A percentile compares a stretch with the other conserved stretches of the same genome.
Evolutionary conservation across 371 early-diverging fungal genomes (phyloP).

Genomic region (Rhizomucor miehei): DNA sequence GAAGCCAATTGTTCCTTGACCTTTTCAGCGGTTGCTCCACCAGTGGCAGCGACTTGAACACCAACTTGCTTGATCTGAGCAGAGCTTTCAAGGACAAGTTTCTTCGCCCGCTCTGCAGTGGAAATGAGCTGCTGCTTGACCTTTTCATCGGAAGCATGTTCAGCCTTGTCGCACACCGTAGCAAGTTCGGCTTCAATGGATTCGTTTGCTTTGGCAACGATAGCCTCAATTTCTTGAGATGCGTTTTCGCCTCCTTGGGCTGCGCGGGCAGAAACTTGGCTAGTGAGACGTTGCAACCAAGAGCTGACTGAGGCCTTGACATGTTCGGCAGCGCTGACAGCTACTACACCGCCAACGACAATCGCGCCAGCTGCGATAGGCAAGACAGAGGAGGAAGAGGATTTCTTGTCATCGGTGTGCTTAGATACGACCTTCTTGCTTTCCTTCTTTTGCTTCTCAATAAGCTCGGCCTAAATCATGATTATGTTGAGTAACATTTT

Average conservation of each 20-base stretch:
- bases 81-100: slow-evolving; percentile 1
- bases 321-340: slow-evolving; percentile 10
- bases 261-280: slow-evolving; percentile 1
- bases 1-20: neutral
- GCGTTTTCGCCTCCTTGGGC: slow-evolving; percentile 5
- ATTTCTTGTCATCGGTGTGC: no score
- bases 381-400: no score
- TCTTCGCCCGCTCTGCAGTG: neutral
- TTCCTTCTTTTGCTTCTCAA: no score
- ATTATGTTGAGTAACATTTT: no score
- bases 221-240: slow-evolving; percentile 26
- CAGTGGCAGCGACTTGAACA: slow-evolving; percentile 1
- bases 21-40: neutral
- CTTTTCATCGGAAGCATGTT: neutral
- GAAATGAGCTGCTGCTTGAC: neutral
- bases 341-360: slow-evolving; percentile 6
- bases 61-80: slow-evolving; percentile 2
- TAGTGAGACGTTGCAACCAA: slow-evolving; percentile 26
- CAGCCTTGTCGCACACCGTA: neutral
- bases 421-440: no score
- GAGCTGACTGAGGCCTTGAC: slow-evolving; percentile 25
- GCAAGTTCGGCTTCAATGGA: slow-evolving; percentile 4
- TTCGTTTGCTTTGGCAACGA: slow-evolving; percentile 24
- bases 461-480: no score
- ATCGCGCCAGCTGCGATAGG: no score